Percentiles rank a stretch among this genome's conserved stretches.
phyloP scores from a whole-genome alignment of 2,329 filamentous ascomycete species.

The Hypomyces perniciosus region DNA sequence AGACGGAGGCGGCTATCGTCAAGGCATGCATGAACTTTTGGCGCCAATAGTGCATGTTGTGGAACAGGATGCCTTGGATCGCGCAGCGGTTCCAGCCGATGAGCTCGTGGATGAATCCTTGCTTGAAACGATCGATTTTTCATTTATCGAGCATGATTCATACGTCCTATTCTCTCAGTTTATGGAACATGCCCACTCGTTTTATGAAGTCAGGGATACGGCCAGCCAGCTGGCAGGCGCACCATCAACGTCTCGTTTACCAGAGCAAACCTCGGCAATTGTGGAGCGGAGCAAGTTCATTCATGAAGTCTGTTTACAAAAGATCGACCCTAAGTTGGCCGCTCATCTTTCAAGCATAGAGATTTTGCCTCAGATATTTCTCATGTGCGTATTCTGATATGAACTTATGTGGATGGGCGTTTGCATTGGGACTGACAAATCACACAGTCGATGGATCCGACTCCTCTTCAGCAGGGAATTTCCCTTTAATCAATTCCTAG shows the following conservation, averaged over 20 bases:
- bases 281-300: slow-evolving; percentile 81
- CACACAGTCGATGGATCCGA: slow-evolving; percentile 76
- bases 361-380: slow-evolving; percentile 90
- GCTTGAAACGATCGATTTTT: slow-evolving; percentile 61
- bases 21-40: slow-evolving; percentile 96
- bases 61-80: slow-evolving; percentile 70
- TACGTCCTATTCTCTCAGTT: slow-evolving; percentile 79
- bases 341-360: slow-evolving; percentile 76
- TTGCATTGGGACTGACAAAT: background rate
- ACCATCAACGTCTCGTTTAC: slow-evolving; percentile 19
- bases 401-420: background rate
- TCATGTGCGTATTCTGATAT: slow-evolving; percentile 59
- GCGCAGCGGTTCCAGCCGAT: slow-evolving; percentile 27
- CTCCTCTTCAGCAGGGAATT: slow-evolving; percentile 92
- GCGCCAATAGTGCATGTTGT: slow-evolving; percentile 84
- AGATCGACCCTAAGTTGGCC: slow-evolving; percentile 77
- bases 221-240: slow-evolving; percentile 8
- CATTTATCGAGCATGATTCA: slow-evolving; percentile 82
- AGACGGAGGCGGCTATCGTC: slow-evolving; percentile 80
- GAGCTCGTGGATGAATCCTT: slow-evolving; percentile 46
- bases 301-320: slow-evolving; percentile 72
- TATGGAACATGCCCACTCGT: slow-evolving; percentile 81
- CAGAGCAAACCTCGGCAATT: slow-evolving; percentile 51
- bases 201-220: slow-evolving; percentile 63
- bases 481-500: slow-evolving; percentile 74